Conservation (phyloP, 1,284 basidiomycete species). For the Fomitopsis palustris region DNA sequence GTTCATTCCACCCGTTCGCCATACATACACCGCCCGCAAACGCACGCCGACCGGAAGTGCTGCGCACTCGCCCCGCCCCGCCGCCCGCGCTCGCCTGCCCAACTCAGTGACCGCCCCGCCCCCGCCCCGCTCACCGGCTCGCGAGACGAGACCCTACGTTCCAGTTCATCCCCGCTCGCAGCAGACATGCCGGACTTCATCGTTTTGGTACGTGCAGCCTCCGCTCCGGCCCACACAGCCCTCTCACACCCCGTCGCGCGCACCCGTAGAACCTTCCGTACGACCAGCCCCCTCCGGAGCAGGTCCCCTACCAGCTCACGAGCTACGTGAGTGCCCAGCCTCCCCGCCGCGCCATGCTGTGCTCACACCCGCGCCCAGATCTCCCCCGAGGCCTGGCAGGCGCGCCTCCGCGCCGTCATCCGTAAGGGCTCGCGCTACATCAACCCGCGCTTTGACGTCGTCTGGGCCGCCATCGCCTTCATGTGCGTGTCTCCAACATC, state of each 20-base stretch:
- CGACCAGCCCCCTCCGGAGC: conserved; percentile 20
- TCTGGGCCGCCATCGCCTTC: conserved; percentile 38
- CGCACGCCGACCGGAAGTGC: background rate
- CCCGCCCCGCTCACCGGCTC: conserved; percentile 4
- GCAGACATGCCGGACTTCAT: background rate
- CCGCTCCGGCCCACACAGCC: background rate
- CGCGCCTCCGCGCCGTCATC: conserved; percentile 37
- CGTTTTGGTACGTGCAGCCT: background rate
- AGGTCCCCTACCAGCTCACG: conserved; percentile 28
- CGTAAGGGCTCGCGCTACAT: conserved; percentile 39
- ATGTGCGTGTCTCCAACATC: conserved; percentile 35
- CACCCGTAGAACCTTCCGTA: conserved; percentile 21
- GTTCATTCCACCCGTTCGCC: conserved; percentile 8
- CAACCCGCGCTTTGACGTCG: conserved; percentile 43
- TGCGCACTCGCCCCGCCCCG: background rate
- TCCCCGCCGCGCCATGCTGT: background rate
- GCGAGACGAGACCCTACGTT: conserved; percentile 4
- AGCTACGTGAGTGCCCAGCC: conserved; percentile 23
- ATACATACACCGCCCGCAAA: background rate
- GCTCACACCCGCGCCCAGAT: conserved; percentile 29
- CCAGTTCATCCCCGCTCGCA: background rate
- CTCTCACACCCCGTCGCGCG: background rate
- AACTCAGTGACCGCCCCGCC: conserved; percentile 8
- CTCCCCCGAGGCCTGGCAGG: conserved; percentile 41
- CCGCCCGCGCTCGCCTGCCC: conserved; percentile 12